Evolutionary conservation across 1,139 yeast species (phyloP).

Genomic region (Sugiyamaella grinbergsii): DNA sequence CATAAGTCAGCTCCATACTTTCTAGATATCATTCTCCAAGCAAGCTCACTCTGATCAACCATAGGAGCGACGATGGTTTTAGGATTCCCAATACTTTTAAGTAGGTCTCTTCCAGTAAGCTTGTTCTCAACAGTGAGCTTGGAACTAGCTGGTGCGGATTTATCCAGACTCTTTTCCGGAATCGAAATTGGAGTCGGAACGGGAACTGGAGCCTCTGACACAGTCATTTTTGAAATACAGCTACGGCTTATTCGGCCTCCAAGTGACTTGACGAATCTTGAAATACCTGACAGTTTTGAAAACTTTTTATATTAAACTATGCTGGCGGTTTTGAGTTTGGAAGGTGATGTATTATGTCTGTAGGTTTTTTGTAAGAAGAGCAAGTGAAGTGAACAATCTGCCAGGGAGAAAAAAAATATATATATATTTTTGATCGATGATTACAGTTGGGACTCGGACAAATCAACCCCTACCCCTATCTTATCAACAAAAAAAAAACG

Average conservation of each 20-base stretch:
- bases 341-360: no score
- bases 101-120: slow-evolving; percentile 68
- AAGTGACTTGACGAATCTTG: slow-evolving; percentile 5
- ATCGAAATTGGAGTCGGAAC: not conserved
- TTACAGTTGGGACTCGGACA: no score
- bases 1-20: slow-evolving; percentile 91
- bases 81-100: slow-evolving; percentile 70
- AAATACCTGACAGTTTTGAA: slow-evolving; percentile 3
- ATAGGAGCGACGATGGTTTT: slow-evolving; percentile 92
- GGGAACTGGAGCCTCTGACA: not conserved
- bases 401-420: no score
- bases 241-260: slow-evolving; percentile 1
- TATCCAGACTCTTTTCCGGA: not conserved
- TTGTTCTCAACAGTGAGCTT: slow-evolving; percentile 4
- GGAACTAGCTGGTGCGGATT: not conserved
- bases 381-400: no score
- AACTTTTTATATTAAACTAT: no score
- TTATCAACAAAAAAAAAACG: no score
- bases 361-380: no score
- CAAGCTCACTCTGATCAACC: slow-evolving; percentile 97
- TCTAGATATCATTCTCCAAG: slow-evolving; percentile 89
- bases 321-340: no score
- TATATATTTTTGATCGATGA: no score
- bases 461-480: no score
- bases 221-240: slow-evolving; percentile 5